Evolutionary conservation across 495 filamentous ascomycete species (phyloP), one percentile per base, ranked within the genome.

Genomic region (Tricharina praecox): DNA sequence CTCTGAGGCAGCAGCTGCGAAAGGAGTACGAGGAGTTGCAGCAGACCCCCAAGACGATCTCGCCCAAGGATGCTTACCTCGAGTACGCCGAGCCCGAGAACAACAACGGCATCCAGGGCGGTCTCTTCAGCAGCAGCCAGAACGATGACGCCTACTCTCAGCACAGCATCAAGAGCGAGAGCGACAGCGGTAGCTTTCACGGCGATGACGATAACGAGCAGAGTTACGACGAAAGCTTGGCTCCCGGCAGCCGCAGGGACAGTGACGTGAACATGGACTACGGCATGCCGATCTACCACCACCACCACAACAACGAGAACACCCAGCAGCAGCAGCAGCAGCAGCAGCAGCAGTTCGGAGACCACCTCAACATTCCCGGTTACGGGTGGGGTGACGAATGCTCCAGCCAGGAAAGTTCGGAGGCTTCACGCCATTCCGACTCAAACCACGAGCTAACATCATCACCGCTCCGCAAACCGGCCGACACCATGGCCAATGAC

Each of bases 51-150:
- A 83, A 83, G 60, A 95, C 92, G 3, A 95, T 97, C 44, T 97
- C 90, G 11, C 90, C 90, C 24, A 93, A 95, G 68, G 90, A 96
- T 57, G 85, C 86, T 3, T 61, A 88, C 50, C 67, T 93, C 49
- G 88, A 94, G 21, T 93, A 85, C 61, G 70, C 79, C 47, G 81
- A 86, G 35, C 63, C 71, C 5, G 76, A 81, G 11, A 80, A 79
- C 0, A 80, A 79, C 0, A 79, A 81, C 45, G 65, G 50, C 8
- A 40, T 56, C 34, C 58, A 52, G 19, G 57, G 57, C 4, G 52
- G 47, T 28, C 46, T 61, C 13, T 60, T 60, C 40, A 34, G 38
- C 13, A 64, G 51, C 19, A 48, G 33, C 20, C 32, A 48, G 18
- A 58, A 58, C 16, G 60, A 63, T 10, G 53, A 52, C 20, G 44